phyloP scores from a whole-genome alignment of 116 monocot genomes.

The Posidonia oceanica region DNA sequence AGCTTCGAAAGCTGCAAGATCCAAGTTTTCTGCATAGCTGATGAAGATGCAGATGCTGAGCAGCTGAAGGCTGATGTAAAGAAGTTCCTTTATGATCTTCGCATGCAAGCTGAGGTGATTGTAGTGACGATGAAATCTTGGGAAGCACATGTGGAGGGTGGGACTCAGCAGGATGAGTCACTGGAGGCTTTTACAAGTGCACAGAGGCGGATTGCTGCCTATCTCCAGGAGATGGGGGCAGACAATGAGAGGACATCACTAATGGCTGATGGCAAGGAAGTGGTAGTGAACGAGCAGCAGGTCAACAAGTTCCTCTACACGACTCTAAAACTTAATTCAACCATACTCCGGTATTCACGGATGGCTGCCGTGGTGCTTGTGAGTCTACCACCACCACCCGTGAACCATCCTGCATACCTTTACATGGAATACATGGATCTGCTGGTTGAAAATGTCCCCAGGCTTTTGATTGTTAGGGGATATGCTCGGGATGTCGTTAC shows the following conservation, averaged over 20 bases:
- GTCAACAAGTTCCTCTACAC: slow-evolving; percentile 89
- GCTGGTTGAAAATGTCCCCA: slow-evolving; percentile 79
- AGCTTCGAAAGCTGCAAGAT: slow-evolving; percentile 94
- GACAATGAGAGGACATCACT: slow-evolving; percentile 36
- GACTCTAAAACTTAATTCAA: slow-evolving; percentile 77
- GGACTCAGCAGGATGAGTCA: slow-evolving; percentile 52
- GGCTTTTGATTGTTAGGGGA: slow-evolving; percentile 87
- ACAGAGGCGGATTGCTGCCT: slow-evolving; percentile 44
- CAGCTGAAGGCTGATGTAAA: slow-evolving; percentile 81
- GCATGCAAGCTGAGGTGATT: slow-evolving; percentile 95
- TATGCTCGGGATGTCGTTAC: slow-evolving; percentile 95
- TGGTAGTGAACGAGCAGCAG: slow-evolving; percentile 70
- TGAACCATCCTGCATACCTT: slow-evolving; percentile 71
- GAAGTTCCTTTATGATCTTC: slow-evolving; percentile 86
- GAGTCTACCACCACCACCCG: slow-evolving; percentile 82
- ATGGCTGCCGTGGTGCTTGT: slow-evolving; percentile 95
- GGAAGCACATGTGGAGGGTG: slow-evolving; percentile 45
- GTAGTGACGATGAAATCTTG: slow-evolving; percentile 81
- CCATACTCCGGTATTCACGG: slow-evolving; percentile 72
- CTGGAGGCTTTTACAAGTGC: slow-evolving; percentile 53
- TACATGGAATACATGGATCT: slow-evolving; percentile 99
- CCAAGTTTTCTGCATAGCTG: slow-evolving; percentile 95
- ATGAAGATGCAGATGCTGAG: slow-evolving; percentile 90
- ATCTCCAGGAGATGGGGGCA: slow-evolving; percentile 63
- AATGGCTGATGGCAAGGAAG: slow-evolving; percentile 60